Evolutionary conservation across 2,329 filamentous ascomycete species (phyloP), one percentile per base, ranked within the genome.

Genomic region (Gaeumannomyces tritici): DNA sequence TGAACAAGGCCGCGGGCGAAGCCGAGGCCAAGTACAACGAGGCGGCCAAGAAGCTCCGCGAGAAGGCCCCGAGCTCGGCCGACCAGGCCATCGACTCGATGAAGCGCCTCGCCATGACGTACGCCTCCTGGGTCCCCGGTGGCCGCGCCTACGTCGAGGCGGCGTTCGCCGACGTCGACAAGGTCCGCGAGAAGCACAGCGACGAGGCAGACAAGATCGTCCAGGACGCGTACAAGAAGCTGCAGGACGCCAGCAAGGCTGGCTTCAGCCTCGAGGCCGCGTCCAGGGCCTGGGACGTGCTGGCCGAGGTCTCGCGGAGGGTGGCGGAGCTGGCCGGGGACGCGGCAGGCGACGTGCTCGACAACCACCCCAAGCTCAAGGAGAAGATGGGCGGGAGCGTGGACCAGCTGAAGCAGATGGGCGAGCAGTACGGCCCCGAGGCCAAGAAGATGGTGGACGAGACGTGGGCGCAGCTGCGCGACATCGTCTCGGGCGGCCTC

Each of bases 361-460:
- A 91, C 69, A 90, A 90, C 70, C 89, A 92, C 71, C 89, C 89
- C 0, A 73, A 88, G 67, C 69, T 90, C 26, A 90, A 90, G 78
- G 82, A 91, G 70, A 87, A 89, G 75, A 74, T 91, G 11, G 89
- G 89, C 18, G 85, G 83, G 13, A 86, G 83, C 67, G 74, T 89
- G 57, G 83, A 89, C 60, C 82, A 89, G 71, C 76, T 92, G 60
- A 89, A 90, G 80, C 73, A 85, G 66, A 80, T 90, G 73, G 85
- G 85, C 29, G 83, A 90, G 18, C 78, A 85, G 64, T 88, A 89
- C 68, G 89, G 89, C 0, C 89, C 89, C 0, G 87, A 91, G 70
- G 89, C 87, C 0, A 90, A 91, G 81, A 87, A 91, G 79, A 82
- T 90, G 72, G 82, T 89, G 6, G 86, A 91, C 62, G 79, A 88